Percentiles rank a stretch among this genome's conserved stretches.
These are phyloP conservation scores for Dothiorella sarmentorum DNA, from an alignment of 2,329 filamentous ascomycete species.

Conservation along the genomic window DNA sequence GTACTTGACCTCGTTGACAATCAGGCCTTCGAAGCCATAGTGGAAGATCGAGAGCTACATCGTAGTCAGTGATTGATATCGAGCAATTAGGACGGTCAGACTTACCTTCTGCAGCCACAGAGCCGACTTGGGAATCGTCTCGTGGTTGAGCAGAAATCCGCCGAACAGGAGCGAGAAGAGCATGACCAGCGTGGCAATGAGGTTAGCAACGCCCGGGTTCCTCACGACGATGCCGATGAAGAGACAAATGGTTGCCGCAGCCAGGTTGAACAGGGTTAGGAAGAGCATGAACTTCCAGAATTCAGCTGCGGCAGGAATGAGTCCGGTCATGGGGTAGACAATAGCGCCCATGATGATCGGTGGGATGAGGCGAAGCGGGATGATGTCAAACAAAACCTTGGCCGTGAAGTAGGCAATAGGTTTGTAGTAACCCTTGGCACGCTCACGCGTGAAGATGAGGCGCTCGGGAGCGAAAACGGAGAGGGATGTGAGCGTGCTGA, in stretches of 20 bases:
- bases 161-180: constrained; percentile 94
- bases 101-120: constrained; percentile 81
- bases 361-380: constrained; percentile 89
- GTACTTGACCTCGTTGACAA: constrained; percentile 93
- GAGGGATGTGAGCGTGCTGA: constrained; percentile 90
- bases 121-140: constrained; percentile 81
- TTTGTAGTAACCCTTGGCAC: constrained; percentile 94
- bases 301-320: constrained; percentile 75
- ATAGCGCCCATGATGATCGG: constrained; percentile 94
- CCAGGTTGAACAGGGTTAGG: constrained; percentile 91
- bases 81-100: constrained; percentile 21
- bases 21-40: constrained; percentile 92
- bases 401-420: constrained; percentile 91
- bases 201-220: constrained; percentile 84
- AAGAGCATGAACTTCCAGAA: constrained; percentile 92
- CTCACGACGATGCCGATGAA: constrained; percentile 96
- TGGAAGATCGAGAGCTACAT: constrained; percentile 86
- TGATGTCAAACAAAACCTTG: constrained; percentile 97
- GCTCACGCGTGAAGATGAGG: constrained; percentile 84
- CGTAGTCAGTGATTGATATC: constrained; percentile 19
- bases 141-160: constrained; percentile 88
- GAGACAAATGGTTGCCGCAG: constrained; percentile 86
- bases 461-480: constrained; percentile 91
- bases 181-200: constrained; percentile 95
- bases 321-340: constrained; percentile 95